These are phyloP conservation scores for Carex myosuroides DNA, from an alignment of 176 grass and related monocot genomes.

Conservation along the genomic window DNA sequence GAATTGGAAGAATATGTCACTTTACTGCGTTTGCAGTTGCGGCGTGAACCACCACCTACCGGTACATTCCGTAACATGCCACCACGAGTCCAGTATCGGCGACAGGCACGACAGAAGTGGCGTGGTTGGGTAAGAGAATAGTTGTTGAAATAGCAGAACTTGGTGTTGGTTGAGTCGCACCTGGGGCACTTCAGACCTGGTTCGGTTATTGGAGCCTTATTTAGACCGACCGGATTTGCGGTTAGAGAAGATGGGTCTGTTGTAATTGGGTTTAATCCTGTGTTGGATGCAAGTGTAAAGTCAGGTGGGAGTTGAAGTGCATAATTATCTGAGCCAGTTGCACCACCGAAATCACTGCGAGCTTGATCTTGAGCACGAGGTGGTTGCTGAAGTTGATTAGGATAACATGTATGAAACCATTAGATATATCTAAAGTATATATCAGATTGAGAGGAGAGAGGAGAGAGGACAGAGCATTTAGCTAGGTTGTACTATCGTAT, in stretches of 20 bases:
- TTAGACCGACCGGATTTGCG: slow-evolving; percentile 39
- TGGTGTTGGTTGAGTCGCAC: slow-evolving; percentile 84
- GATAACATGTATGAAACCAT: neutral
- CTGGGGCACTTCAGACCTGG: slow-evolving; percentile 73
- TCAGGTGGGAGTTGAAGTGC: slow-evolving; percentile 41
- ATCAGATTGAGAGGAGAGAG: neutral
- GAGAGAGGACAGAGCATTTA: neutral
- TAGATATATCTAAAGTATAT: neutral
- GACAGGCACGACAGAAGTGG: slow-evolving; percentile 89
- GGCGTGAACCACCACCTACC: slow-evolving; percentile 76
- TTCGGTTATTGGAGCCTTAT: slow-evolving; percentile 34
- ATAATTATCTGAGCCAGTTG: slow-evolving; percentile 22
- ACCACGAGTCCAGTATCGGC: slow-evolving; percentile 96
- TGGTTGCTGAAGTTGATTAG: slow-evolving; percentile 26
- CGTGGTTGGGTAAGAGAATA: slow-evolving; percentile 84
- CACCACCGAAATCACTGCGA: neutral
- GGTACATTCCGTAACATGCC: slow-evolving; percentile 88
- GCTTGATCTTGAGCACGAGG: slow-evolving; percentile 32
- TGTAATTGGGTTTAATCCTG: slow-evolving; percentile 11
- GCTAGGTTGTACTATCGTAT: neutral
- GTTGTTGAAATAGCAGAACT: slow-evolving; percentile 99
- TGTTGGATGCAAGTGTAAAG: slow-evolving; percentile 23
- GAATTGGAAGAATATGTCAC: slow-evolving; percentile 21
- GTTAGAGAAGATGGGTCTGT: slow-evolving; percentile 42
- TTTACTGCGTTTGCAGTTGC: slow-evolving; percentile 57